Conservation (phyloP, 331 rosid genomes). For the Erythrophleum ivorense region DNA sequence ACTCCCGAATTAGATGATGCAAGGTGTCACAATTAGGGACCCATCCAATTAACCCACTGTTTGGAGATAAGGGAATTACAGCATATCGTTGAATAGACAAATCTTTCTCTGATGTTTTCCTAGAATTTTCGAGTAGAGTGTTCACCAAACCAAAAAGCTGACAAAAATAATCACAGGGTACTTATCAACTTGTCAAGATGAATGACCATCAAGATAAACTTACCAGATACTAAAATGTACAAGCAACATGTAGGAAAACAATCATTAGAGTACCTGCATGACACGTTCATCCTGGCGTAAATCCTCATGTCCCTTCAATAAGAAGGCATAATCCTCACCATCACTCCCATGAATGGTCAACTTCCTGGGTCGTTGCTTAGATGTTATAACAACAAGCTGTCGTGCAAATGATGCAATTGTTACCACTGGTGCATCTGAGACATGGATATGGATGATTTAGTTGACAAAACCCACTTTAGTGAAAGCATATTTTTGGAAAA, state of each 20-base stretch:
- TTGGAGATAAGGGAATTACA: slow-evolving; percentile 95
- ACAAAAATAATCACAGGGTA: slow-evolving; percentile 36
- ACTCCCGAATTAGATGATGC: slow-evolving; percentile 87
- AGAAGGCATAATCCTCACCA: slow-evolving; percentile 94
- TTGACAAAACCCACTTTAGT: neutral
- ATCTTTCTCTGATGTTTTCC: slow-evolving; percentile 87
- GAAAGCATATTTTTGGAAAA: neutral
- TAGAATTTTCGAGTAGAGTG: slow-evolving; percentile 86
- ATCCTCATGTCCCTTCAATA: slow-evolving; percentile 97
- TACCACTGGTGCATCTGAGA: slow-evolving; percentile 81
- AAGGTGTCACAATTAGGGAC: slow-evolving; percentile 97
- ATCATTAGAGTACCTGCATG: slow-evolving; percentile 85
- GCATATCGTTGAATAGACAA: slow-evolving; percentile 80
- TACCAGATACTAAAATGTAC: slow-evolving; percentile 11
- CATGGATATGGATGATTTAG: slow-evolving; percentile 30
- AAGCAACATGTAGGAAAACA: slow-evolving; percentile 29
- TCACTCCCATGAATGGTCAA: slow-evolving; percentile 95
- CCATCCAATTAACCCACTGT: slow-evolving; percentile 98
- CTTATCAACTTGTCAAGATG: slow-evolving; percentile 22
- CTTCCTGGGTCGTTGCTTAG: slow-evolving; percentile 97
- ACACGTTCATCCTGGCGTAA: slow-evolving; percentile 99
- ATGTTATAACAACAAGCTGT: slow-evolving; percentile 93
- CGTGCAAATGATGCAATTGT: slow-evolving; percentile 91
- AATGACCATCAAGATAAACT: slow-evolving; percentile 7
- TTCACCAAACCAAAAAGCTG: slow-evolving; percentile 97